Evolutionary conservation across 192 early-diverging fungal species (phyloP), one percentile per base, ranked within the genome.

Genomic region (Coemansia sp.): DNA sequence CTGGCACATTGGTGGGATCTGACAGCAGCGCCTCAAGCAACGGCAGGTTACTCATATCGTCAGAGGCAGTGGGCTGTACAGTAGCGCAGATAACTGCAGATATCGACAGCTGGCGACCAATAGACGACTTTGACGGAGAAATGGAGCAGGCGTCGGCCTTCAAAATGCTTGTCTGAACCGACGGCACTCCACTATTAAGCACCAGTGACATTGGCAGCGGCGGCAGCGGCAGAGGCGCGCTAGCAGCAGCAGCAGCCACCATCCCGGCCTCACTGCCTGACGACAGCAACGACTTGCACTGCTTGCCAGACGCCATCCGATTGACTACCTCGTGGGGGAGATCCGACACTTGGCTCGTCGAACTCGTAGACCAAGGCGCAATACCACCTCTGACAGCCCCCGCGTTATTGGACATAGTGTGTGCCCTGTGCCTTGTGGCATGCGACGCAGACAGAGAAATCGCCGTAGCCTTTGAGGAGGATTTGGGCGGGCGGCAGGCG

Each of bases 21-120:
- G 69, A 78, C 3, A 78, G 62, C 36, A 78, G 62, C 2, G 75
- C 75, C 29, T 78, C 75, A 24, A 78, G 58, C 42, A 78, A n/a
- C 8, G 75, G 75, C 58, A 78, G 37, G 6, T 67, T 66, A 33
- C 67, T 53, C 27, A 63, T 15, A 44, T 76, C 63, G 42, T 42
- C 48, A 12, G 41, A 40, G 19, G 37, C 42, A 8, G 63, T 33
- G 12, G 54, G 62, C 62, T 64, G 42, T 1, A 32, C 34, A 12
- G 62, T 63, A 21, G 62, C 27, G 24, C 60, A 53, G 12, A 40
- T 54, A 11, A 24, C 46, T 14, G 46, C 24, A 1, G 46, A 50
- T 4, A 50, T 50, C 24, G 46, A 29, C 11, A 50, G 22, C 22
- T 50, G 55, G 37, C 40, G 36, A 14, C 37, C 34, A 38, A 37